Percentiles rank a stretch among this genome's conserved stretches.
Conservation (phyloP, 2,329 filamentous ascomycete genomes). For the Arthrinium phaeospermum region DNA sequence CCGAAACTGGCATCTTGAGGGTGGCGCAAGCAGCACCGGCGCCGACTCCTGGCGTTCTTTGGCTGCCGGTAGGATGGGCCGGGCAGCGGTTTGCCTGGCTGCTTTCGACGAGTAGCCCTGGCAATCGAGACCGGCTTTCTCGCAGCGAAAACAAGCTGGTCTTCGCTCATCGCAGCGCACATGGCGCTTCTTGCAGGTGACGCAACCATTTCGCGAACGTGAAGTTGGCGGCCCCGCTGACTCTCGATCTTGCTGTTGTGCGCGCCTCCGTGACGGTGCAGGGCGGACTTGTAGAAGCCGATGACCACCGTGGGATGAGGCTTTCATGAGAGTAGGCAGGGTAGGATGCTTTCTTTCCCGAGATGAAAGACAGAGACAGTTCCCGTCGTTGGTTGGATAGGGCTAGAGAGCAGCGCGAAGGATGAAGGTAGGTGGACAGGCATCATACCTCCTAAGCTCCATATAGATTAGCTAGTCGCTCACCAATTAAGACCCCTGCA, state of each 20-base stretch:
- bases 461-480: not conserved
- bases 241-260: not conserved
- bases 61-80: not conserved
- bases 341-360: not conserved
- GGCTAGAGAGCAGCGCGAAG: not conserved
- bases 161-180: conserved; percentile 8
- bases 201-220: conserved; percentile 7
- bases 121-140: not conserved
- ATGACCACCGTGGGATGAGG: not conserved
- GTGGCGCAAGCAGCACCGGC: not conserved
- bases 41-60: not conserved
- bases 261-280: not conserved
- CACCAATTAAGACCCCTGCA: not conserved
- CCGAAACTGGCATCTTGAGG: not conserved
- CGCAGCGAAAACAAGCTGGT: not conserved
- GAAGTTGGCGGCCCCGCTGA: not conserved
- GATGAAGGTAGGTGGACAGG: not conserved
- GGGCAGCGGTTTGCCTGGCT: not conserved
- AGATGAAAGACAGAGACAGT: not conserved
- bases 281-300: not conserved
- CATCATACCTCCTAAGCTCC: not conserved
- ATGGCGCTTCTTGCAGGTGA: conserved; percentile 5
- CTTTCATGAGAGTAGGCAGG: not conserved
- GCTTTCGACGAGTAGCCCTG: not conserved
- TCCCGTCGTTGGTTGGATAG: not conserved